Conservation (phyloP, 306 rosid species). For the Chamaecrista fasciculata region DNA sequence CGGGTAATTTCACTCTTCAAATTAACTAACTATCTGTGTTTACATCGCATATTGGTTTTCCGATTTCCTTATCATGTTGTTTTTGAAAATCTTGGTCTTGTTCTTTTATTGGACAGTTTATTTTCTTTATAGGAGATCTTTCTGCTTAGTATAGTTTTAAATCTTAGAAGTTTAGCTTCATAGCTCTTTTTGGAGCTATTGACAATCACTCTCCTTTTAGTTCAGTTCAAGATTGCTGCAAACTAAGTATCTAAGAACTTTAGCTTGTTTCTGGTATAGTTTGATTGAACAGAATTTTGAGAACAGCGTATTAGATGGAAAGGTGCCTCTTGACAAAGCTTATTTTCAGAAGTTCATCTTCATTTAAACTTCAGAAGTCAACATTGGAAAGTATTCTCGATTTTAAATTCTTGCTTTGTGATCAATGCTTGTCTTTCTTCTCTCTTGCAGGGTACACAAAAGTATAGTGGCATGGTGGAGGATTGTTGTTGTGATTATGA, state of each 20-base stretch:
- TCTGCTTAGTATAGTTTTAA: not conserved
- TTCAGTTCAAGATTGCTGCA: no score
- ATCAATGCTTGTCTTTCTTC: not conserved
- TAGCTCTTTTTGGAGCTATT: no score
- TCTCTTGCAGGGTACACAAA: constrained; percentile 39
- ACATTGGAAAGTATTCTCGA: not conserved
- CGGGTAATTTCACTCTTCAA: constrained; percentile 43
- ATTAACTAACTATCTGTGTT: no score
- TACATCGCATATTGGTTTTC: no score
- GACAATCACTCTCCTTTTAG: no score
- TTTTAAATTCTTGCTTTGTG: not conserved
- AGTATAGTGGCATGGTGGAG: constrained; percentile 65
- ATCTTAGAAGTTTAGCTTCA: not conserved
- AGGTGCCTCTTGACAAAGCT: not conserved
- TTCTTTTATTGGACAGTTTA: no score
- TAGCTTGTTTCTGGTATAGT: not conserved
- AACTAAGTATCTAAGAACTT: not conserved
- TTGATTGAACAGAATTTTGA: not conserved
- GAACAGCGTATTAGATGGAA: not conserved
- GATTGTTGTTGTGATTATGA: constrained; percentile 78
- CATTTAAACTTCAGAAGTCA: not conserved
- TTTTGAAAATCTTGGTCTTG: no score
- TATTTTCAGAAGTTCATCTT: not conserved
- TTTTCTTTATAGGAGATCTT: no score
- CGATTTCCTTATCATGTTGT: no score